Base-by-base conservation (phyloP, 345 rosid species). In the Eucalyptus guilfoylei region DNA sequence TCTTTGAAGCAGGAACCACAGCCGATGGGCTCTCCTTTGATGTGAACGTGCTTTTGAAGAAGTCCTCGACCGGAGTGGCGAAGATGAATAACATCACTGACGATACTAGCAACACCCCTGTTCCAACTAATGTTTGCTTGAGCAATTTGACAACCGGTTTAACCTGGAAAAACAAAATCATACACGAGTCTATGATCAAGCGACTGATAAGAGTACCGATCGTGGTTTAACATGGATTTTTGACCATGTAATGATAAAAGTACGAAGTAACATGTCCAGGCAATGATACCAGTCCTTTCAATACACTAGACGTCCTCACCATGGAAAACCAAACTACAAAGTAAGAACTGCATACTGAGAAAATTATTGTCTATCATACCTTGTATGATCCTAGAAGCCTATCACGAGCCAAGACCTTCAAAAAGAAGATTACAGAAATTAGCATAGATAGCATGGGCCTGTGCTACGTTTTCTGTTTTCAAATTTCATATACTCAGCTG, bases 301-400 rank as follows among this genome's bases (percentile, higher is more conserved):
- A 16, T 69, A 17, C 80, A 32, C 42, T 4, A 32, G 76, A 69
- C 12, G 17, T 34, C 34, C 6, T 32, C 80, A 69, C 80, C 80
- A 32, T 69, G 42, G 80, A 69, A 16, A 37, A 72, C 40, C 81
- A 19, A 72, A 72, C 81, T 19, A 72, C 28, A 76, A 37, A 76
- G 42, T 28, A 76, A 76, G 83, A 76, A 76, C 47, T 21, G 45
- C 42, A 17, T 21, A 19, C 3, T 37, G 42, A 32, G 80, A 72
- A 72, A 19, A 37, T 72, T 37, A 37, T 11, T 21, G 45, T 58
- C 81, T 49, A 37, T 11, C 50, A 47, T 91, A 97, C 99, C 99
- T 97, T 96, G 93, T 95, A 96, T 90, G 99, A 94, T 49, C 99
- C 99, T 88, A 97, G 90, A 90, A 96, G 91, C 92, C 99, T 94